Evolutionary conservation across 176 grass and related monocot species (phyloP).

Genomic region (Pontederia paniculata): DNA sequence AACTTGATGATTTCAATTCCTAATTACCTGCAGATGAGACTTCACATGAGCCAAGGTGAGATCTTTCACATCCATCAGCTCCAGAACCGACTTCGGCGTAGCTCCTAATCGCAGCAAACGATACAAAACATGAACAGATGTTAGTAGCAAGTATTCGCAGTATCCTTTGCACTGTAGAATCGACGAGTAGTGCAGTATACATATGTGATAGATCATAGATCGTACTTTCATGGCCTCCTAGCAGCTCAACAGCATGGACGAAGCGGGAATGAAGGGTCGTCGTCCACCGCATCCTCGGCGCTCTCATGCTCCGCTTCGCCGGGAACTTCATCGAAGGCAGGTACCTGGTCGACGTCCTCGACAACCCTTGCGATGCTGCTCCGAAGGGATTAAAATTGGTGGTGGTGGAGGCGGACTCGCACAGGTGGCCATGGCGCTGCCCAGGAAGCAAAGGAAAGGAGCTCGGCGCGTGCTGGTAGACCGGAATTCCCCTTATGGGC

Average conservation of each 20-base stretch:
- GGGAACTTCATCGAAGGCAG: slow-evolving; percentile 15
- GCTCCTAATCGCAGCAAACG: slow-evolving; percentile 16
- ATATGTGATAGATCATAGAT: not conserved
- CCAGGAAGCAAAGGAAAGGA: slow-evolving; percentile 2
- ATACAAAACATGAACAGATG: not conserved
- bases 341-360: not conserved
- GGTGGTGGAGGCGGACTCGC: not conserved
- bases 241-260: slow-evolving; percentile 31
- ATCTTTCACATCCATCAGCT: slow-evolving; percentile 47
- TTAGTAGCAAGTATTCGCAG: not conserved
- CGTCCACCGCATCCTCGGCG: slow-evolving; percentile 34
- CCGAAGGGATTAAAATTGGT: not conserved
- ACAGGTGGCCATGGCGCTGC: not conserved
- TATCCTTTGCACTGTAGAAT: no score
- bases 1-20: not conserved
- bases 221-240: slow-evolving; percentile 38
- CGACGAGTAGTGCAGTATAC: not conserved
- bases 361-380: not conserved
- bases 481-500: slow-evolving; percentile 27
- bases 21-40: slow-evolving; percentile 32
- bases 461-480: slow-evolving; percentile 11
- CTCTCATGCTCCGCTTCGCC: slow-evolving; percentile 21
- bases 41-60: slow-evolving; percentile 49
- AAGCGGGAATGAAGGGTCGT: slow-evolving; percentile 32
- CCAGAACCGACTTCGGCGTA: slow-evolving; percentile 37